Percentiles rank a stretch among this genome's conserved stretches.
These are phyloP conservation scores for Paragyromitra xinjiangensis DNA, from an alignment of 495 filamentous ascomycete species.

Conservation along the genomic window DNA sequence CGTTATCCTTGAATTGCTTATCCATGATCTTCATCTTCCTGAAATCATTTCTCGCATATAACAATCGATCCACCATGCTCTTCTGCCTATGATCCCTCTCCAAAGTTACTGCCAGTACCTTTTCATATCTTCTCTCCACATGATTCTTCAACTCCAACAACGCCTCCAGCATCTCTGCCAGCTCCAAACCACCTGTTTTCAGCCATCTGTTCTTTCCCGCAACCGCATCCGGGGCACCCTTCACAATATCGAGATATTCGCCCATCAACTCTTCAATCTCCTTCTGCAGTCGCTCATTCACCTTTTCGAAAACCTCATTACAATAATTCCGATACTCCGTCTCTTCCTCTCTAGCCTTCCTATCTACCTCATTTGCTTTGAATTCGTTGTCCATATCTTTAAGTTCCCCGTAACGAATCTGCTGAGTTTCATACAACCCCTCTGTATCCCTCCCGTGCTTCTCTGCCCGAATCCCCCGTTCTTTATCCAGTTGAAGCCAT, in stretches of 20 bases:
- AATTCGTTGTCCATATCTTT: constrained; percentile 48
- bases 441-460: constrained; percentile 37
- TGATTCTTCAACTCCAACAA: constrained; percentile 47
- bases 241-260: constrained; percentile 26
- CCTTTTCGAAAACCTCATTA: constrained; percentile 42
- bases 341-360: constrained; percentile 41
- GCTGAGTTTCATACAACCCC: constrained; percentile 26
- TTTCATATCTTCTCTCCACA: constrained; percentile 56
- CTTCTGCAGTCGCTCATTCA: constrained; percentile 46
- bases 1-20: constrained; percentile 58
- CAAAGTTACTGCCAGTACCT: constrained; percentile 52
- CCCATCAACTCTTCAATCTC: constrained; percentile 50
- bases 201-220: constrained; percentile 48
- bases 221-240: constrained; percentile 5
- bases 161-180: constrained; percentile 47
- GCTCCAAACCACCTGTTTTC: neutral
- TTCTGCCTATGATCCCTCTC: constrained; percentile 58
- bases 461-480: constrained; percentile 27
- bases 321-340: constrained; percentile 42
- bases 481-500: constrained; percentile 36
- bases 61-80: constrained; percentile 56
- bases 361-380: constrained; percentile 34
- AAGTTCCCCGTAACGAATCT: constrained; percentile 52
- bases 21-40: constrained; percentile 58
- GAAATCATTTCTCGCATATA: constrained; percentile 57